Conservation (phyloP, 305 asterid species). For the Solanum hybrid region DNA sequence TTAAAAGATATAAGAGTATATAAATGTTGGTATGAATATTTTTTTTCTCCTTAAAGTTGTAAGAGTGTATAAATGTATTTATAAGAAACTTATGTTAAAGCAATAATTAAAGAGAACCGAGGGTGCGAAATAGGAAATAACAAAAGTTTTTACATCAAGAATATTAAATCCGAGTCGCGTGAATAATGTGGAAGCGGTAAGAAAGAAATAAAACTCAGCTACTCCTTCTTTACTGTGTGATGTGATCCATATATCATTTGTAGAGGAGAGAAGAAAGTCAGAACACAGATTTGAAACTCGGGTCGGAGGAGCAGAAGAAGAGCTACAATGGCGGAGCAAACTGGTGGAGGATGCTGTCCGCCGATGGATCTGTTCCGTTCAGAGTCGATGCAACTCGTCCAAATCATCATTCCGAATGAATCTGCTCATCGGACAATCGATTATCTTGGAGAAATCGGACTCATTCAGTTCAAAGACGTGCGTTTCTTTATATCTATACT, state of each 20-base stretch:
- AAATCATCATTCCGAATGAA: conserved; percentile 90
- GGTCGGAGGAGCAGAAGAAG: conserved; percentile 7
- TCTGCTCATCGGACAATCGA: conserved; percentile 80
- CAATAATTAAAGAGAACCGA: not conserved
- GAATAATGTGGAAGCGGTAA: conserved; percentile 10
- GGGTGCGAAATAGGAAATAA: not conserved
- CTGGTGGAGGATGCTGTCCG: conserved; percentile 75
- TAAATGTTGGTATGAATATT: not conserved
- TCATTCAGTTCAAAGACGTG: conserved; percentile 90
- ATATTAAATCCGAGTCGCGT: not conserved
- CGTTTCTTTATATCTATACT: conserved; percentile 2
- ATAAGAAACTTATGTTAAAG: not conserved
- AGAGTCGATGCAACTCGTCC: conserved; percentile 97
- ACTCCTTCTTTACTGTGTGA: not conserved
- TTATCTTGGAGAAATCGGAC: conserved; percentile 90
- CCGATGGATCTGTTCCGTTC: conserved; percentile 99
- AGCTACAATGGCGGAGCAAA: conserved; percentile 59
- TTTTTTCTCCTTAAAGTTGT: not conserved
- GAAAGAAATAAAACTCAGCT: not conserved
- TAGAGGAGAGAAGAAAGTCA: conserved; percentile 3
- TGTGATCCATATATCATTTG: conserved; percentile 3
- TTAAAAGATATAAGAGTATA: no score
- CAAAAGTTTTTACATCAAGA: not conserved
- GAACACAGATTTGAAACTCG: conserved; percentile 7
- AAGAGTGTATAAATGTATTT: not conserved